phyloP scores from a whole-genome alignment of 345 rosid species.

The Heritiera fomes region DNA sequence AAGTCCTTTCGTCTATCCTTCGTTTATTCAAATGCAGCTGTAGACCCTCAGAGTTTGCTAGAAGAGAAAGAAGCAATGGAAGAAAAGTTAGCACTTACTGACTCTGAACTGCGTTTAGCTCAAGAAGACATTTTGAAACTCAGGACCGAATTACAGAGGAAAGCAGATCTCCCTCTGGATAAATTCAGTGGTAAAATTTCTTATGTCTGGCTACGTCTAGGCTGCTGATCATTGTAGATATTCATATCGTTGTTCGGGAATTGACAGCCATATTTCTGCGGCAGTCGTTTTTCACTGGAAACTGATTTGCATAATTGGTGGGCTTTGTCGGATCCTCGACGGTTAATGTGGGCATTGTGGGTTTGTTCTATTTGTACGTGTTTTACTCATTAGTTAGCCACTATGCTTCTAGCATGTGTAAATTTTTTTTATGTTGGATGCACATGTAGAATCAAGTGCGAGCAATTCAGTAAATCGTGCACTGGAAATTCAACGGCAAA shows the following conservation, averaged over 20 bases:
- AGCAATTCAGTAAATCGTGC: slow-evolving; percentile 41
- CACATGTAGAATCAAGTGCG: slow-evolving; percentile 51
- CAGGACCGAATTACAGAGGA: slow-evolving; percentile 71
- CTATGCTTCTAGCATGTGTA: slow-evolving; percentile 2
- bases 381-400: slow-evolving; percentile 8
- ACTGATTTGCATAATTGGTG: slow-evolving; percentile 13
- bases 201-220: not conserved
- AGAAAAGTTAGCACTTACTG: slow-evolving; percentile 80
- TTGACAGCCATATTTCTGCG: too few relatives aligned
- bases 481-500: slow-evolving; percentile 51
- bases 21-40: slow-evolving; percentile 52
- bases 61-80: slow-evolving; percentile 81
- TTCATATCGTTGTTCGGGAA: too few relatives aligned
- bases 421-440: slow-evolving; percentile 19
- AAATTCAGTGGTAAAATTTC: slow-evolving; percentile 51
- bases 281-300: not conserved
- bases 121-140: slow-evolving; percentile 82
- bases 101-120: slow-evolving; percentile 86
- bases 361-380: not conserved
- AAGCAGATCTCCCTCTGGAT: slow-evolving; percentile 43
- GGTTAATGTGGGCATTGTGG: not conserved
- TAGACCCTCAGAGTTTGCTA: slow-evolving; percentile 88
- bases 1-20: slow-evolving; percentile 13
- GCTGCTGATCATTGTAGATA: too few relatives aligned
- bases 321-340: not conserved